Evolutionary conservation across 805 yeast genomes (phyloP).

Genomic region (Kodamaea hsintzibuensis): DNA sequence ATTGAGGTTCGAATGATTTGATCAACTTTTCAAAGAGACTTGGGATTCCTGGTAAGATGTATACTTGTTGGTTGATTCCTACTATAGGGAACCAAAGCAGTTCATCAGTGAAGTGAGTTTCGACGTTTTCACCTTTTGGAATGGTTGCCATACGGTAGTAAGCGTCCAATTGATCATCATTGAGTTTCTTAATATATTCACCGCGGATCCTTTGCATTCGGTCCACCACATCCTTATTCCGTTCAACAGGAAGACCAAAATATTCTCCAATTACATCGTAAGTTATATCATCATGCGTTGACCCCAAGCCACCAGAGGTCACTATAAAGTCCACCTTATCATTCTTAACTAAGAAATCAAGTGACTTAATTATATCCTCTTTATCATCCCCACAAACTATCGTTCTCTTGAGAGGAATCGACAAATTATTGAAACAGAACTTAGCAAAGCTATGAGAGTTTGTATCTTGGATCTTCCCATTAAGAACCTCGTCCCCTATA

Average conservation of each 20-base stretch:
- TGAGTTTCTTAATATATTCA: conserved; percentile 30
- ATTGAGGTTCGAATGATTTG: conserved; percentile 40
- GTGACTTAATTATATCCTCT: conserved; percentile 57
- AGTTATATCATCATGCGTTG: conserved; percentile 90
- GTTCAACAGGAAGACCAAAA: conserved; percentile 47
- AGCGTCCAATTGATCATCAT: conserved; percentile 52
- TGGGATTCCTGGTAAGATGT: conserved; percentile 84
- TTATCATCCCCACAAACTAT: conserved; percentile 78
- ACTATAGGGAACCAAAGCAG: conserved; percentile 85
- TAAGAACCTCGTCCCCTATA: conserved; percentile 87
- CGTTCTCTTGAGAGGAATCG: conserved; percentile 65
- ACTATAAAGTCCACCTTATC: conserved; percentile 64
- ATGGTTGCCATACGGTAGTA: conserved; percentile 79
- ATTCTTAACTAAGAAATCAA: conserved; percentile 43
- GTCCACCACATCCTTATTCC: conserved; percentile 58
- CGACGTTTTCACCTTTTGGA: conserved; percentile 48
- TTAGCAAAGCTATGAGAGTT: conserved; percentile 74
- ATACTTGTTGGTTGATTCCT: conserved; percentile 61
- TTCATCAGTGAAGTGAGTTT: conserved; percentile 43
- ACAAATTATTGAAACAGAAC: conserved; percentile 60
- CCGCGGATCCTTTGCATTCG: conserved; percentile 57
- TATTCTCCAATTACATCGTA: conserved; percentile 73
- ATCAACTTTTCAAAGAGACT: conserved; percentile 62
- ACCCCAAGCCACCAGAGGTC: conserved; percentile 78
- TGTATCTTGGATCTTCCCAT: conserved; percentile 80